Percentiles rank a stretch among this genome's conserved stretches.
phyloP scores from a whole-genome alignment of 345 rosid genomes.

The Sapria himalayana region DNA sequence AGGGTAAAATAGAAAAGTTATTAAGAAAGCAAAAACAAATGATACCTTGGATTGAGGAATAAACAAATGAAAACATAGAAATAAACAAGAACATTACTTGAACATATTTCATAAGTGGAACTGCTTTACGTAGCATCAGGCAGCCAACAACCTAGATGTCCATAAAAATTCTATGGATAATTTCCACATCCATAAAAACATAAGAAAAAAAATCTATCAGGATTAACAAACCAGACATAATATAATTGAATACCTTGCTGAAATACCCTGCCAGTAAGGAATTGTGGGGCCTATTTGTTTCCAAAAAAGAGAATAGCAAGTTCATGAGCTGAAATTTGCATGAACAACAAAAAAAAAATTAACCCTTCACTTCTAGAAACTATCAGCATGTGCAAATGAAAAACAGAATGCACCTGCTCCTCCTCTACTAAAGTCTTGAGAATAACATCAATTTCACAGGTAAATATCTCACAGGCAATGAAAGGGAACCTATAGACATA shows the following conservation, averaged over 20 bases:
- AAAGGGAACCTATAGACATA: slow-evolving; percentile 74
- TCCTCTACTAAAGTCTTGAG: slow-evolving; percentile 88
- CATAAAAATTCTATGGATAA: no score
- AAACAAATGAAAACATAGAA: background rate
- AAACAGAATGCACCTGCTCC: slow-evolving; percentile 37
- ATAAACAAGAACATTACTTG: slow-evolving; percentile 32
- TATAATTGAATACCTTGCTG: slow-evolving; percentile 48
- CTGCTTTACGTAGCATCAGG: slow-evolving; percentile 85
- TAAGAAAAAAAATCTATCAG: no score
- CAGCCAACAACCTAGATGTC: slow-evolving; percentile 64
- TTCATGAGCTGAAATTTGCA: slow-evolving; percentile 55
- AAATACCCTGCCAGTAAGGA: slow-evolving; percentile 90
- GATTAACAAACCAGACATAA: no score
- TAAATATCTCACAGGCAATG: slow-evolving; percentile 87
- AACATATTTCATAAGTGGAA: slow-evolving; percentile 81
- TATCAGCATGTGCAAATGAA: slow-evolving; percentile 3
- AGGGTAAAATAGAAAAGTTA: no score
- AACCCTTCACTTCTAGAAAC: slow-evolving; percentile 1
- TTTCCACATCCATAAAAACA: no score
- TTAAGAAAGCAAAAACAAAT: no score
- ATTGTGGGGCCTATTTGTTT: slow-evolving; percentile 69
- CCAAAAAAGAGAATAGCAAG: slow-evolving; percentile 82
- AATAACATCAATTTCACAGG: slow-evolving; percentile 95
- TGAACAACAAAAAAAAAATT: slow-evolving; percentile 8
- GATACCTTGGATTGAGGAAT: no score